A percentile compares a stretch with the other conserved stretches of the same genome.
These are phyloP conservation scores for Aspergillus fischeri DNA, from an alignment of 2,329 filamentous ascomycete genomes.

Conservation along the genomic window DNA sequence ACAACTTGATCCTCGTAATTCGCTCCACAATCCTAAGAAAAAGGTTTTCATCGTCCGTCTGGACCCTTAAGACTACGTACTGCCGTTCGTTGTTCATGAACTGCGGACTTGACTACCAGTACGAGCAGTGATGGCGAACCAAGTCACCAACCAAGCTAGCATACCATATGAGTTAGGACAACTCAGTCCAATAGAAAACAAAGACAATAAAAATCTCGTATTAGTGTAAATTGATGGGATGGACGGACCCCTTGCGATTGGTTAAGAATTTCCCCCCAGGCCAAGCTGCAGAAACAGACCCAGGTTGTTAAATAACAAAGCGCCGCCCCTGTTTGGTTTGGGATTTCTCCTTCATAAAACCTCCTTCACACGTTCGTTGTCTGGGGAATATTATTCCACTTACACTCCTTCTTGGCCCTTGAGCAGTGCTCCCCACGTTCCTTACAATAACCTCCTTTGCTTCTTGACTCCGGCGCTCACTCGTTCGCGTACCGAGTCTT, in stretches of 20 bases:
- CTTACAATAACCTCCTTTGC: conserved; percentile 12
- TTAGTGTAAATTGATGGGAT: not conserved
- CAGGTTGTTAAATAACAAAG: conserved; percentile 1
- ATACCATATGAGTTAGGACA: not conserved
- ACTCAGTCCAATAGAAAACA: not conserved
- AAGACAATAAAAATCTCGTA: not conserved
- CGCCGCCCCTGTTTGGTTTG: conserved; percentile 2
- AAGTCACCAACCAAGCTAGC: not conserved
- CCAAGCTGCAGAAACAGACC: not conserved
- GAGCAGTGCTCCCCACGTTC: conserved; percentile 30
- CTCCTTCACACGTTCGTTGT: conserved; percentile 5
- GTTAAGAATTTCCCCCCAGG: conserved; percentile 2
- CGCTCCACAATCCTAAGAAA: not conserved
- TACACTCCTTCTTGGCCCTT: conserved; percentile 11
- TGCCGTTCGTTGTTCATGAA: not conserved
- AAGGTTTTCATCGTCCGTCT: not conserved
- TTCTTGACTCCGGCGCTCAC: conserved; percentile 20
- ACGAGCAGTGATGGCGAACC: no score
- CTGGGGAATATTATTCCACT: conserved; percentile 11
- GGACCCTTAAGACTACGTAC: not conserved
- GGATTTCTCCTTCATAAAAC: conserved; percentile 3
- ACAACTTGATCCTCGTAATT: not conserved
- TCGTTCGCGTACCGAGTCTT: conserved; percentile 19
- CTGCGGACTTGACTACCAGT: no score
- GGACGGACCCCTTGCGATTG: conserved; percentile 14